Percentiles rank a stretch among this genome's conserved stretches.
Evolutionary conservation across 2,329 filamentous ascomycete genomes (phyloP).

Genomic region (Tolypocladium cylindrosporum): DNA sequence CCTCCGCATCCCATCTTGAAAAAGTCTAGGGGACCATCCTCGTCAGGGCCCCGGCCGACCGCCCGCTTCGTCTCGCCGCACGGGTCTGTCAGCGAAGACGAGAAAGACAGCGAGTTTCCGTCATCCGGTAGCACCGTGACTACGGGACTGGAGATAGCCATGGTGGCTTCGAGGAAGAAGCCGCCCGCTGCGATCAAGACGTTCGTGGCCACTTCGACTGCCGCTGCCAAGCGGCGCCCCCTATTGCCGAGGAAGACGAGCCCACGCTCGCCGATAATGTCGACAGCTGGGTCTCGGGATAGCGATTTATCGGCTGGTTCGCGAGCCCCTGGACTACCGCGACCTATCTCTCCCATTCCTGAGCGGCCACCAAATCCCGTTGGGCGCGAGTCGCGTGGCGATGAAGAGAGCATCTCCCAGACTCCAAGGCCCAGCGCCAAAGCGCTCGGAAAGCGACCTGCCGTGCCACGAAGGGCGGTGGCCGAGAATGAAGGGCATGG

Average conservation of each 20-base stretch:
- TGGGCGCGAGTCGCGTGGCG: background rate
- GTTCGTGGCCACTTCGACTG: conserved; percentile 30
- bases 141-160: conserved; percentile 18
- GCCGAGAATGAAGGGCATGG: conserved; percentile 7
- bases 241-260: conserved; percentile 34
- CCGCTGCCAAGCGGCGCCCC: conserved; percentile 33
- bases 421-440: conserved; percentile 27
- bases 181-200: conserved; percentile 19
- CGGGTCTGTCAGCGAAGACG: conserved; percentile 33
- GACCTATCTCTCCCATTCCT: conserved; percentile 14
- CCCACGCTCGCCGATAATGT: conserved; percentile 33
- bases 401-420: background rate
- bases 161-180: conserved; percentile 18
- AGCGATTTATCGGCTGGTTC: conserved; percentile 12
- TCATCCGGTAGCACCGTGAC: conserved; percentile 30
- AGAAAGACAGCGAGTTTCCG: conserved; percentile 19
- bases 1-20: conserved; percentile 49
- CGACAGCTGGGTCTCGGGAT: conserved; percentile 23
- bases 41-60: conserved; percentile 44
- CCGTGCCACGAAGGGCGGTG: conserved; percentile 8
- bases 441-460: conserved; percentile 38
- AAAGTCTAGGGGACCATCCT: conserved; percentile 44
- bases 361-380: conserved; percentile 12
- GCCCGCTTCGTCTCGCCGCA: conserved; percentile 50
- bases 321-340: conserved; percentile 13